phyloP scores from a whole-genome alignment of 2,329 filamentous ascomycete species.

The Colletotrichum agaves region DNA sequence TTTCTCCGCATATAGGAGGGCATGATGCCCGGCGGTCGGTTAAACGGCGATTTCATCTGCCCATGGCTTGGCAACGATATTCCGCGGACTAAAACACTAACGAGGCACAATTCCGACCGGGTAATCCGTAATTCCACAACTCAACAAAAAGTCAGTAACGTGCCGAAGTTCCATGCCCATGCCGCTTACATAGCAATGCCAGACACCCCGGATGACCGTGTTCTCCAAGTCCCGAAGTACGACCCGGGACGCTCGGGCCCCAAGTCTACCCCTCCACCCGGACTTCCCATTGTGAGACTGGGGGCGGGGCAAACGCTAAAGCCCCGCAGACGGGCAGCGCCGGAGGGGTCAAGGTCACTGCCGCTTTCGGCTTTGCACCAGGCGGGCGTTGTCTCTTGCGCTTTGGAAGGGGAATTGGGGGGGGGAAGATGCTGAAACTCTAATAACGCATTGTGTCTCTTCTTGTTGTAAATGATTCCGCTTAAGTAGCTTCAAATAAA shows the following conservation, averaged over 20 bases:
- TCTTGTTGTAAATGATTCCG: not conserved
- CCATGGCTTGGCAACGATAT: no score
- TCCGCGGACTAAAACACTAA: no score
- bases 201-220: not conserved
- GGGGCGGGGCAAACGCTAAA: constrained; percentile 26
- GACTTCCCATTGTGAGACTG: not conserved
- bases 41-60: no score
- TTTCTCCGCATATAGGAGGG: no score
- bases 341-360: not conserved
- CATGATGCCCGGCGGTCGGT: no score
- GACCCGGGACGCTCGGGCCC: constrained; percentile 15
- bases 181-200: constrained; percentile 11
- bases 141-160: no score
- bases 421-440: not conserved
- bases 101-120: not conserved
- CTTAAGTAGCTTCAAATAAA: no score
- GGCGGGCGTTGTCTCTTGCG: not conserved
- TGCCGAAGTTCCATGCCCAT: not conserved
- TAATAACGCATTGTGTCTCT: not conserved
- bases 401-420: not conserved
- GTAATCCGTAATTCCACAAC: not conserved
- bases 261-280: not conserved
- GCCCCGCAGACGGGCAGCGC: constrained; percentile 7
- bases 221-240: constrained; percentile 16
- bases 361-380: not conserved